Conservation (phyloP, 225 moss, liverwort and hornwort species). For the Pseudisothecium myosuroides region DNA sequence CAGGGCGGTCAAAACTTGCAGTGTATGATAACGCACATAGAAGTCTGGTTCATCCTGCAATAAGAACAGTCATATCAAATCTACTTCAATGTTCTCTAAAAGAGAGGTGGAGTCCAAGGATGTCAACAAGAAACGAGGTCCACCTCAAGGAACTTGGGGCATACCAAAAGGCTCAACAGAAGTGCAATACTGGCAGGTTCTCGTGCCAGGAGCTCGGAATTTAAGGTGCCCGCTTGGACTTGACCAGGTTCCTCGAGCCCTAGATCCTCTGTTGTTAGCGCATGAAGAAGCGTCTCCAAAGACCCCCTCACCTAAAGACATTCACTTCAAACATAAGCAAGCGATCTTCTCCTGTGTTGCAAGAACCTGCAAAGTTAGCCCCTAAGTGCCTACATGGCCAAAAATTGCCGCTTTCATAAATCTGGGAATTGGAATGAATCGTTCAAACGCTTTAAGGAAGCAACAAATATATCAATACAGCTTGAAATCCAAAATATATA, state of each 20-base stretch:
- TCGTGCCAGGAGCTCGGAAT: slow-evolving; percentile 89
- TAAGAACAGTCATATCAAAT: slow-evolving; percentile 2
- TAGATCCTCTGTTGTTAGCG: slow-evolving; percentile 70
- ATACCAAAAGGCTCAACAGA: slow-evolving; percentile 94
- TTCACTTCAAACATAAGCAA: not conserved
- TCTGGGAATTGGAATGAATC: no score
- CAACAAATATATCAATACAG: not conserved
- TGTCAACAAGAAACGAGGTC: not conserved
- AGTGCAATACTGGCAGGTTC: slow-evolving; percentile 81
- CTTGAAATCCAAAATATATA: not conserved
- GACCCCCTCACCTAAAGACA: slow-evolving; percentile 74
- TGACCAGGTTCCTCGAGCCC: slow-evolving; percentile 53
- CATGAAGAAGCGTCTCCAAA: slow-evolving; percentile 87
- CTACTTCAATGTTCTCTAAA: not conserved
- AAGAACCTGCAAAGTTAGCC: not conserved
- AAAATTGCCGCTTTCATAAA: no score
- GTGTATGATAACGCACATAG: slow-evolving; percentile 91
- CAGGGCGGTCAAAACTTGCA: slow-evolving; percentile 85
- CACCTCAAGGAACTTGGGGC: not conserved
- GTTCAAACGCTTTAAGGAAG: not conserved
- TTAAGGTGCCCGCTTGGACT: slow-evolving; percentile 73
- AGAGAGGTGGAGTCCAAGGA: not conserved
- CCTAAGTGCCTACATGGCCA: not conserved
- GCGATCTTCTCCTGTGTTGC: not conserved
- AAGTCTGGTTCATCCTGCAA: slow-evolving; percentile 90